These are phyloP conservation scores for Neurospora crassa DNA, from an alignment of 2,329 filamentous ascomycete genomes.

Conservation along the genomic window DNA sequence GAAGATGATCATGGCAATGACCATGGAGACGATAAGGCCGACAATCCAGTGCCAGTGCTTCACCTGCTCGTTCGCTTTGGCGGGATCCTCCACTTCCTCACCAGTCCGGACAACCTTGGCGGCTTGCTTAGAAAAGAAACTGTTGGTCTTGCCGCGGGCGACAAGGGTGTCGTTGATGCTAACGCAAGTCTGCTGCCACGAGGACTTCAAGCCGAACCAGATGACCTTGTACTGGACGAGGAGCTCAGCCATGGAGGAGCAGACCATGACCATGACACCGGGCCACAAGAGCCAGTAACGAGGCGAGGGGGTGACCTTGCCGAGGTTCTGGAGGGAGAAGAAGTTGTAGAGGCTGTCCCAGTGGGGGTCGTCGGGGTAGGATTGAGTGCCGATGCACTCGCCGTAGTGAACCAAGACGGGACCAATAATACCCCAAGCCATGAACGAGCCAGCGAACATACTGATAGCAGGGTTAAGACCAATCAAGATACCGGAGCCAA, in stretches of 20 bases:
- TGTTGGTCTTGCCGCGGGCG: constrained; percentile 31
- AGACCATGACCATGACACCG: constrained; percentile 33
- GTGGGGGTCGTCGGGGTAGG: constrained; percentile 28
- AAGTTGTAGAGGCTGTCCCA: constrained; percentile 34
- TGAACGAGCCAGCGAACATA: constrained; percentile 43
- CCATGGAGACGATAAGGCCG: constrained; percentile 38
- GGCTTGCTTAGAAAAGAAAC: constrained; percentile 33
- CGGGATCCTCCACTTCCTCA: constrained; percentile 38
- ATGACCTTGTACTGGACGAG: constrained; percentile 31
- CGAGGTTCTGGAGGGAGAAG: constrained; percentile 24
- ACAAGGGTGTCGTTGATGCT: constrained; percentile 30
- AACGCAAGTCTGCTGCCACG: constrained; percentile 35
- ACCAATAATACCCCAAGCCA: constrained; percentile 48
- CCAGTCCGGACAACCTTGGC: constrained; percentile 19
- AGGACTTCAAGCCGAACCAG: constrained; percentile 31
- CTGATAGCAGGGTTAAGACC: constrained; percentile 49
- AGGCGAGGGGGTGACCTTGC: constrained; percentile 25
- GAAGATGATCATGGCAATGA: constrained; percentile 40
- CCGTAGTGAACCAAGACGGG: constrained; percentile 45
- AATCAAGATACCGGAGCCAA: constrained; percentile 48
- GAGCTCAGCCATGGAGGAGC: constrained; percentile 29
- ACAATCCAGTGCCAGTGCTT: constrained; percentile 43
- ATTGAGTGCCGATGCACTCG: constrained; percentile 31
- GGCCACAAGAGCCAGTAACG: constrained; percentile 34
- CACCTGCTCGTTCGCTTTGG: constrained; percentile 35